These are phyloP conservation scores for Xylaria sp. DNA, from an alignment of 2,329 filamentous ascomycete genomes.

Conservation along the genomic window DNA sequence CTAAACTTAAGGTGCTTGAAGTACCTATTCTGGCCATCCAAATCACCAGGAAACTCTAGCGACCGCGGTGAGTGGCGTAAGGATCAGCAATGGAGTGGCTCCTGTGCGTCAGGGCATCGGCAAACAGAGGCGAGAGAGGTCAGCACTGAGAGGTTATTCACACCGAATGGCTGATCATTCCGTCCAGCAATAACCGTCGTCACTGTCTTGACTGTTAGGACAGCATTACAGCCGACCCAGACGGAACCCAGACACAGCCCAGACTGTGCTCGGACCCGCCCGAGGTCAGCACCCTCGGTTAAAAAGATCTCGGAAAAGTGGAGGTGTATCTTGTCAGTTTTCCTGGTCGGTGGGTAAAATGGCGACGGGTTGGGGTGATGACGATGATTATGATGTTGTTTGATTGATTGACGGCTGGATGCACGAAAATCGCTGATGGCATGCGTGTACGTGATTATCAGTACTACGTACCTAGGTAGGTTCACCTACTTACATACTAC, in stretches of 20 bases:
- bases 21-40: neutral
- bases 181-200: neutral
- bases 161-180: conserved; percentile 7
- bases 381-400: neutral
- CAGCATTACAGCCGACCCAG: conserved; percentile 9
- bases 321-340: conserved; percentile 8
- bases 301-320: conserved; percentile 19
- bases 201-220: neutral
- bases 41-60: neutral
- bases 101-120: conserved; percentile 22
- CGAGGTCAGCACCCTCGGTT: conserved; percentile 7
- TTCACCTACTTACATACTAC: conserved; percentile 16
- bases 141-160: neutral
- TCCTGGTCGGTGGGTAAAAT: conserved; percentile 8
- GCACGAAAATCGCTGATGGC: conserved; percentile 14
- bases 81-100: conserved; percentile 25
- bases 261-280: conserved; percentile 11
- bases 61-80: conserved; percentile 15
- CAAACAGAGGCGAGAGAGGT: conserved; percentile 3
- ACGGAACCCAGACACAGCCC: conserved; percentile 3
- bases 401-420: neutral
- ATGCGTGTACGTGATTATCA: conserved; percentile 5
- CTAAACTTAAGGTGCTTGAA: conserved; percentile 9
- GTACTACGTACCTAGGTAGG: neutral
- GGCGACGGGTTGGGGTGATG: neutral